Evolutionary conservation across 2,329 filamentous ascomycete species (phyloP), one percentile per base, ranked within the genome.

Genomic region (Aureobasidium vineae): DNA sequence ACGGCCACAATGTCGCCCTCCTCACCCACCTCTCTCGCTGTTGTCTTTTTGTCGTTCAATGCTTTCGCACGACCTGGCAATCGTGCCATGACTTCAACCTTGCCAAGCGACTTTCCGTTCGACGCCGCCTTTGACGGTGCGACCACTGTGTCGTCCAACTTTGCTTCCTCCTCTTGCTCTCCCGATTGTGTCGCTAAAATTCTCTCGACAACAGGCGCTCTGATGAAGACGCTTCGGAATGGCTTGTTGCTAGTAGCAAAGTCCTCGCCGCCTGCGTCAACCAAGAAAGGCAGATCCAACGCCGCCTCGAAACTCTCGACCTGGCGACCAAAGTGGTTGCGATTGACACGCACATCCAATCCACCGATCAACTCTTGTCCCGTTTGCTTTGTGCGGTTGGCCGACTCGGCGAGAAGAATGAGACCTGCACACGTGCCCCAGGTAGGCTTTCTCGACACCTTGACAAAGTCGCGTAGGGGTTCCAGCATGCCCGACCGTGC

Each of bases 391-490:
- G 91, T 92, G 69, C 89, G 86, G 76, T 94, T 96, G 59, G 92
- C 94, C 67, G 90, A 88, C 73, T 97, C 90, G 1, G 92, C 90
- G 59, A 99, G 87, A 57, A 98, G 81, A 71, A 99, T 97, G 66
- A 98, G 84, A 11, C 95, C 95, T 15, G 95, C 95, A 77, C 95
- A 99, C 23, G 95, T 98, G 66, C 95, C 95, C 94, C 94, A 99
- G 28, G 90, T 91, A 13, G 93, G 93, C 72, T 90, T 92, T 71
- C 89, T 86, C 63, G 86, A 81, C 47, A 90, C 81, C 88, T 97
- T 97, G 74, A 98, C 93, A 78, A 97, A 99, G 38, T 93, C 85
- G 63, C 92, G 83, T 69, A 99, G 79, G 3, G 92, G 92, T 72
- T 96, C 91, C 65, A 99, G 80, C 41, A 99, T 80, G 19, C 89